A percentile compares a stretch with the other conserved stretches of the same genome.
These are phyloP conservation scores for Ophiocordyceps camponoti-floridani DNA, from an alignment of 2,329 filamentous ascomycete species.

Conservation along the genomic window DNA sequence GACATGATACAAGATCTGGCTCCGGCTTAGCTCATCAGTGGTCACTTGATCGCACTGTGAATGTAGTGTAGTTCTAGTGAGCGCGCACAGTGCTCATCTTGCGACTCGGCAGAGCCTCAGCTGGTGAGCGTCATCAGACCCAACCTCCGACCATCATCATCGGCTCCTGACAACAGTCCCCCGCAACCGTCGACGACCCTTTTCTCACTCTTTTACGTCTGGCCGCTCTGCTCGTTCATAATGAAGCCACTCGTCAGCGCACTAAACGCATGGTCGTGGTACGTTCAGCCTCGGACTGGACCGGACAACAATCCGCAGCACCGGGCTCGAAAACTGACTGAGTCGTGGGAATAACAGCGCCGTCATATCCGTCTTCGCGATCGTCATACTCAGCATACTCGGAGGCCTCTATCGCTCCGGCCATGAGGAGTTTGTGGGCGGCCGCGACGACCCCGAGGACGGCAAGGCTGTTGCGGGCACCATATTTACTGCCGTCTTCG, in stretches of 20 bases:
- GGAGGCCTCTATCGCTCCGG: constrained; percentile 58
- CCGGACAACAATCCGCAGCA: too few relatives aligned
- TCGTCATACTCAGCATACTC: constrained; percentile 45
- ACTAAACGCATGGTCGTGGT: constrained; percentile 93
- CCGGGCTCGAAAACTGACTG: constrained; percentile 11
- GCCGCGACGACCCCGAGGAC: constrained; percentile 51
- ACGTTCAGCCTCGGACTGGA: constrained; percentile 19
- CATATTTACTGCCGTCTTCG: constrained; percentile 72
- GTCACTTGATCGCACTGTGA: not conserved
- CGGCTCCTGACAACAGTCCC: not conserved
- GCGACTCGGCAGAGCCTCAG: not conserved
- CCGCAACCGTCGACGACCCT: not conserved
- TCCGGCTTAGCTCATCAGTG: not conserved
- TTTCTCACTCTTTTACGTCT: not conserved
- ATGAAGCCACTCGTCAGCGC: constrained; percentile 95
- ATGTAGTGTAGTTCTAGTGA: not conserved
- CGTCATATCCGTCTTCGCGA: constrained; percentile 47
- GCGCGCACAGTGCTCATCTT: not conserved
- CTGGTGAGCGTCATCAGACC: too few relatives aligned
- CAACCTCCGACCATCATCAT: not conserved
- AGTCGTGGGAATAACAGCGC: constrained; percentile 33
- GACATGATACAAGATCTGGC: not conserved
- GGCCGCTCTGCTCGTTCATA: constrained; percentile 14
- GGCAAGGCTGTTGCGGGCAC: constrained; percentile 65
- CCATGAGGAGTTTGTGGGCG: constrained; percentile 72